These are phyloP conservation scores for Fusarium cicatricum DNA, from an alignment of 2,329 filamentous ascomycete species.

Conservation along the genomic window DNA sequence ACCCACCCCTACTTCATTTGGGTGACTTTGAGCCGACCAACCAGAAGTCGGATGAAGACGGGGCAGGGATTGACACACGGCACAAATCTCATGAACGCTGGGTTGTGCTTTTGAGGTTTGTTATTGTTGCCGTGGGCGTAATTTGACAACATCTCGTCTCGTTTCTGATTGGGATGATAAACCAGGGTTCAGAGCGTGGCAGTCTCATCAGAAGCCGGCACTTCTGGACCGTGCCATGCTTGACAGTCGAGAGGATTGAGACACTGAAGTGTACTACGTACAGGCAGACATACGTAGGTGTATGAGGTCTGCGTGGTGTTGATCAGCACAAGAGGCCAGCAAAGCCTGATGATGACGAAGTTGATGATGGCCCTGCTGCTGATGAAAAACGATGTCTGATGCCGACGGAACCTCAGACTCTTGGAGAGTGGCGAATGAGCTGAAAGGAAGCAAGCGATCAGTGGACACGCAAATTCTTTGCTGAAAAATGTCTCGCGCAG, in stretches of 20 bases:
- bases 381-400: background rate
- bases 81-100: slow-evolving; percentile 16
- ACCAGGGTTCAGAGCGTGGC: background rate
- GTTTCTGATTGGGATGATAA: slow-evolving; percentile 1
- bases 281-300: slow-evolving; percentile 8
- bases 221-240: slow-evolving; percentile 16
- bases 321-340: slow-evolving; percentile 20
- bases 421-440: slow-evolving; percentile 20
- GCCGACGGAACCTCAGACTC: background rate
- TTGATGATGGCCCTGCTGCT: slow-evolving; percentile 5
- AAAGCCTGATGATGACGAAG: slow-evolving; percentile 25
- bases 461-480: slow-evolving; percentile 29
- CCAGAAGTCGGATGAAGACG: slow-evolving; percentile 14
- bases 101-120: slow-evolving; percentile 1
- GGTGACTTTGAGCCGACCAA: slow-evolving; percentile 30
- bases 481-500: slow-evolving; percentile 8
- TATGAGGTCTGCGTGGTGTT: slow-evolving; percentile 11
- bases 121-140: slow-evolving; percentile 24
- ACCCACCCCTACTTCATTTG: slow-evolving; percentile 32
- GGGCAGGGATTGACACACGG: slow-evolving; percentile 15
- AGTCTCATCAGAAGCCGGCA: slow-evolving; percentile 7
- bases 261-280: background rate
- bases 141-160: slow-evolving; percentile 9
- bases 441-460: slow-evolving; percentile 14
- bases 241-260: background rate